A percentile compares a stretch with the other conserved stretches of the same genome.
phyloP scores from a whole-genome alignment of 2,329 filamentous ascomycete genomes.

The Spiromastix sp. region DNA sequence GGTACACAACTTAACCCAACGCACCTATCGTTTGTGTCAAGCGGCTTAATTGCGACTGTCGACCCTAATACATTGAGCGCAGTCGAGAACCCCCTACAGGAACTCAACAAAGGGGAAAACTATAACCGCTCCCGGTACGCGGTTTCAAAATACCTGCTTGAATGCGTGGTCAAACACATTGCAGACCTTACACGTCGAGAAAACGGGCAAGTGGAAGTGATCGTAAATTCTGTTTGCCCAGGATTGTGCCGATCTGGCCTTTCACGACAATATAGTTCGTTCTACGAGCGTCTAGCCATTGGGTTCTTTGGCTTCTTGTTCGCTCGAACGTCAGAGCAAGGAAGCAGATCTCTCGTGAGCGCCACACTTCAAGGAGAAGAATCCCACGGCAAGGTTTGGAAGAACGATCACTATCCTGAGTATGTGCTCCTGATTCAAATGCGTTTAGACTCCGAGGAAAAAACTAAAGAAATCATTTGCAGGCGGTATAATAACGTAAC shows the following conservation, averaged over 20 bases:
- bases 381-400: conserved; percentile 35
- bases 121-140: conserved; percentile 30
- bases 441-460: neutral
- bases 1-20: conserved; percentile 21
- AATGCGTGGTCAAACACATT: conserved; percentile 31
- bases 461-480: too few relatives aligned
- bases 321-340: conserved; percentile 34
- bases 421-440: neutral
- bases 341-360: conserved; percentile 33
- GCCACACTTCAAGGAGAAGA: conserved; percentile 33
- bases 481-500: too few relatives aligned
- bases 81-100: conserved; percentile 21
- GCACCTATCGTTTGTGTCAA: conserved; percentile 37
- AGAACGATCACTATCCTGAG: neutral
- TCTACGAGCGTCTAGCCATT: conserved; percentile 23
- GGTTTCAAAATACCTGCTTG: conserved; percentile 33
- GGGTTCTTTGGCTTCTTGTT: conserved; percentile 29
- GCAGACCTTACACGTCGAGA: conserved; percentile 21
- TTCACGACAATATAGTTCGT: conserved; percentile 28
- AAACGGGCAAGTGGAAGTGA: conserved; percentile 27
- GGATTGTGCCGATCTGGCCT: conserved; percentile 35
- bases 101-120: conserved; percentile 21
- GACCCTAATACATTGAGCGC: conserved; percentile 17
- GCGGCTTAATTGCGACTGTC: conserved; percentile 28
- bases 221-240: conserved; percentile 37